Conservation (phyloP, 2,329 filamentous ascomycete species). For the Ploettnerulaceae sp. region DNA sequence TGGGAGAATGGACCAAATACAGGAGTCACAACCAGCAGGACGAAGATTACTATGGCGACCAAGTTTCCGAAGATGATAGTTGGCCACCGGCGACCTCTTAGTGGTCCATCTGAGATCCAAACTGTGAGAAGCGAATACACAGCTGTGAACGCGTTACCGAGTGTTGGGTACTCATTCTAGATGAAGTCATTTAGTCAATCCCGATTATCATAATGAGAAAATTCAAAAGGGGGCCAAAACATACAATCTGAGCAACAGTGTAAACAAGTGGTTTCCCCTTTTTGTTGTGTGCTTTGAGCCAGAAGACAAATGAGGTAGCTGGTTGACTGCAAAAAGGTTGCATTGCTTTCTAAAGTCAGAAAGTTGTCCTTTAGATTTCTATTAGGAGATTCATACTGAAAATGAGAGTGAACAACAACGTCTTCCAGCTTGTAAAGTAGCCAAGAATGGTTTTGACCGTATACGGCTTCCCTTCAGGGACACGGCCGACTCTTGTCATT, state of each 20-base stretch:
- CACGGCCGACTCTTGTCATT: conserved; percentile 46
- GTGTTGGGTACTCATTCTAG: conserved; percentile 20
- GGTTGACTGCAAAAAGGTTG: conserved; percentile 17
- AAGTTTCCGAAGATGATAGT: conserved; percentile 52
- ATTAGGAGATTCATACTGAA: conserved; percentile 14
- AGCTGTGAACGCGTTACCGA: conserved; percentile 18
- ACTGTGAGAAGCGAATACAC: conserved; percentile 17
- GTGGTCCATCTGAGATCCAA: conserved; percentile 59
- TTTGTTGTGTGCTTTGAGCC: conserved; percentile 20
- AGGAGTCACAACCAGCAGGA: conserved; percentile 16
- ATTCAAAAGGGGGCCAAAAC: background rate
- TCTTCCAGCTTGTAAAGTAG: conserved; percentile 34
- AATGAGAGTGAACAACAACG: conserved; percentile 18
- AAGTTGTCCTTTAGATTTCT: background rate
- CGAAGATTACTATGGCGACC: conserved; percentile 16
- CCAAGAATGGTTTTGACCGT: conserved; percentile 50
- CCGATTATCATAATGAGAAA: no score
- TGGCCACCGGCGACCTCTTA: conserved; percentile 57
- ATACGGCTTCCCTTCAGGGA: conserved; percentile 39
- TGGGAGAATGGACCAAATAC: conserved; percentile 35
- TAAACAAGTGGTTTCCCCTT: conserved; percentile 12
- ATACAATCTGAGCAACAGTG: conserved; percentile 31
- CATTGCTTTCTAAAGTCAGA: conserved; percentile 13
- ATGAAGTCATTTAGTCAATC: no score
- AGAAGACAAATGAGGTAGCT: conserved; percentile 18